A percentile compares a stretch with the other conserved stretches of the same genome.
phyloP scores from a whole-genome alignment of 176 grass and related monocot genomes.

The Neostapfia colusana region DNA sequence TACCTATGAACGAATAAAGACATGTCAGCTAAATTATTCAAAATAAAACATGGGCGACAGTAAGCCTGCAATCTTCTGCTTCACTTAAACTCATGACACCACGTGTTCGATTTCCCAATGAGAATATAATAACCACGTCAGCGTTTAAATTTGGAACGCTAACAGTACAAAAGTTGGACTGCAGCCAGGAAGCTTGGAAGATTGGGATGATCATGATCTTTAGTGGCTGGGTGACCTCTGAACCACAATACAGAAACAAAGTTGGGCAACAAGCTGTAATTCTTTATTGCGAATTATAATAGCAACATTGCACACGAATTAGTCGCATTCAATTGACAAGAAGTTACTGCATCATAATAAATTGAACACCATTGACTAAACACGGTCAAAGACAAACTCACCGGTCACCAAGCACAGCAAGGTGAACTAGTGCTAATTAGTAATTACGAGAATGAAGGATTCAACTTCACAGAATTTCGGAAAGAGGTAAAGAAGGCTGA shows the following conservation, averaged over 20 bases:
- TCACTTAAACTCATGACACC: background rate
- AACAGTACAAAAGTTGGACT: background rate
- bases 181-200: background rate
- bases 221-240: background rate
- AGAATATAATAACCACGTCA: background rate
- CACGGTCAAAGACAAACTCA: background rate
- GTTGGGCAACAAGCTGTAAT: background rate
- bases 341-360: background rate
- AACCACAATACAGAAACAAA: background rate
- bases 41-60: conserved; percentile 29
- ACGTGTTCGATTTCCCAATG: conserved; percentile 6
- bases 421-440: background rate
- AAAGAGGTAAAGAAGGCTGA: background rate
- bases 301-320: background rate
- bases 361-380: background rate
- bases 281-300: background rate
- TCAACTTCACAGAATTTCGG: background rate
- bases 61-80: background rate
- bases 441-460: background rate
- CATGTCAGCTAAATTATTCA: conserved; percentile 5
- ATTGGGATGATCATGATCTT: background rate
- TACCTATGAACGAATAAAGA: conserved; percentile 52
- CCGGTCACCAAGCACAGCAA: background rate
- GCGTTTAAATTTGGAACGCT: background rate
- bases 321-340: background rate